Evolutionary conservation across 2,329 filamentous ascomycete species (phyloP), one percentile per base, ranked within the genome.

Genomic region (Scorias spongiosa): DNA sequence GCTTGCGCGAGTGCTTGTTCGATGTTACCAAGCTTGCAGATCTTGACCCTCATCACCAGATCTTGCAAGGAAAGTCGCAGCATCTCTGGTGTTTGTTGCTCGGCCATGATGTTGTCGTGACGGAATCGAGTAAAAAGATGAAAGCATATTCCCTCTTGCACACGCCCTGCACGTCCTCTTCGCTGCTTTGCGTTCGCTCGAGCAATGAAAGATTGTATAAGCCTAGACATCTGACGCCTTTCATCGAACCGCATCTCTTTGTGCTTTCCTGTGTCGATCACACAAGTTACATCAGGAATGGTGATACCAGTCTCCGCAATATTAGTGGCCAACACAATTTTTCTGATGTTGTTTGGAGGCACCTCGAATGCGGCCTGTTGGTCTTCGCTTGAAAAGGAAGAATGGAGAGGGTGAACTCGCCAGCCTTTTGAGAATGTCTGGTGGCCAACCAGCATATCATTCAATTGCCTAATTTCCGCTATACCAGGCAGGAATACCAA

Each of bases 281-380:
- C 91, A 54, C 88, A 94, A 0, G 91, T 96, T 28, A 98, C 85
- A 59, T 98, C 91, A 1, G 91, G 91, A 51, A 98, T 98, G 0
- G 91, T 98, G 57, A 98, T 94, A 67, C 91, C 91, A 1, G 91
- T 98, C 62, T 98, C 91, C 4, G 91, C 91, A 60, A 98, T 98
- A 58, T 98, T 98, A 11, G 91, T 98, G 1, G 91, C 88, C 44
- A 98, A 74, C 2, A 98, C 89, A 50, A 98, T 91, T 66, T 98
- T 98, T 49, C 88, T 76, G 45, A 79, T 71, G 0, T 89, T 89
- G 2, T 71, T 72, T 1, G 88, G 86, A 5, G 91, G 91, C 0
- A 94, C 66, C 5, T 85, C 68, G 59, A 98, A 98, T 0, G 91
- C 91, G 29, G 83, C 80, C 63, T 98, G 89, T 60, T 98, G 91